Conservation (phyloP, 1,139 yeast genomes). For the Saccharomycopsis crataegensis region DNA sequence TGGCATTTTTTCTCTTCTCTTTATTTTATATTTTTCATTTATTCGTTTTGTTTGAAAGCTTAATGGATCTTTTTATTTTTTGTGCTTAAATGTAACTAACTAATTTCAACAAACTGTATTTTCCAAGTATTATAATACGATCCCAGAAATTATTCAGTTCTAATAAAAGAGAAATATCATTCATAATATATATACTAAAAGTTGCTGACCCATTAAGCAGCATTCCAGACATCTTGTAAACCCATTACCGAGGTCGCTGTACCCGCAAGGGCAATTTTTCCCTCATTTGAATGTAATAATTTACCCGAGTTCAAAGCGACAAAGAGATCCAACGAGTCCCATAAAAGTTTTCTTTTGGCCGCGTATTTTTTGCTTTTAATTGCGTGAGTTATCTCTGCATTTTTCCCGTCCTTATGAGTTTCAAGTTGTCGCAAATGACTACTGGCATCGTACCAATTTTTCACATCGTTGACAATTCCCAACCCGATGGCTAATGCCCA, state of each 20-base stretch:
- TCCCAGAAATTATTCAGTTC: too few species aligned
- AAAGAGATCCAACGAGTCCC: conserved; percentile 16
- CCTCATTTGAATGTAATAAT: conserved; percentile 6
- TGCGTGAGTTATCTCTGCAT: not conserved
- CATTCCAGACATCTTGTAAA: conserved; percentile 12
- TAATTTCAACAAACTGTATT: too few species aligned
- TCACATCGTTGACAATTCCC: conserved; percentile 9
- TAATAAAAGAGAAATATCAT: too few species aligned
- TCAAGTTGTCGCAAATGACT: too few species aligned
- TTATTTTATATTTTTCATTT: not conserved
- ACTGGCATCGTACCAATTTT: not conserved
- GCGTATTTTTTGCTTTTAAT: not conserved
- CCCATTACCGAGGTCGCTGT: conserved; percentile 13
- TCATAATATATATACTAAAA: too few species aligned
- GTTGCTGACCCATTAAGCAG: not conserved
- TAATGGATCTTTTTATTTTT: too few species aligned
- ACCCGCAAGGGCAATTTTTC: conserved; percentile 12
- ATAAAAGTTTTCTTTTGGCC: conserved; percentile 8
- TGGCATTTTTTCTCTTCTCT: not conserved
- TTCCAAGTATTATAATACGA: too few species aligned
- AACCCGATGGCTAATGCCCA: conserved; percentile 17
- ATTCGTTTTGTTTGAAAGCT: too few species aligned
- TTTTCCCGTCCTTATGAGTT: not conserved
- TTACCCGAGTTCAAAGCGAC: conserved; percentile 16
- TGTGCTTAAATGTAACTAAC: too few species aligned